phyloP scores from a whole-genome alignment of 305 asterid genomes.

The Rubia balearica region DNA sequence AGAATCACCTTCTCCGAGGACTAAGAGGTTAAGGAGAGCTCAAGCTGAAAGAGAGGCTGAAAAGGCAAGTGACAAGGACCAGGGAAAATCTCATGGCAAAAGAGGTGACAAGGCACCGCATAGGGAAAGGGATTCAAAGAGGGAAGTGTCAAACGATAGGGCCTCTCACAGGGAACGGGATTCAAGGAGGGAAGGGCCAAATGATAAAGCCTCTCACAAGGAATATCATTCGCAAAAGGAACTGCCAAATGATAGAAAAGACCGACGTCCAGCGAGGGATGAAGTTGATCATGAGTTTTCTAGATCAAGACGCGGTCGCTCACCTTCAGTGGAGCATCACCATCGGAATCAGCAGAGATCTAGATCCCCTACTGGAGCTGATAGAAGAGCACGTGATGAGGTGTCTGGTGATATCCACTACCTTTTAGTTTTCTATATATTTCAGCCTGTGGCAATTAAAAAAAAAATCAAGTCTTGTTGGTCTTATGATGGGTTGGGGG shows the following conservation, averaged over 20 bases:
- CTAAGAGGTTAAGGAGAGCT: constrained; percentile 57
- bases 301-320: constrained; percentile 41
- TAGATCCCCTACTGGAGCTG: constrained; percentile 54
- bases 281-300: constrained; percentile 44
- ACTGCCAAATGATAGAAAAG: constrained; percentile 24
- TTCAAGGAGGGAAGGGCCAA: neutral
- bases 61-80: constrained; percentile 40
- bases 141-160: neutral
- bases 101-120: neutral
- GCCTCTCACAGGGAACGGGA: neutral
- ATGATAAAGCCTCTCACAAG: constrained; percentile 34
- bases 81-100: constrained; percentile 38
- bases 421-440: constrained; percentile 16
- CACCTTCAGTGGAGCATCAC: constrained; percentile 44
- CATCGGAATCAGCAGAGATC: constrained; percentile 62
- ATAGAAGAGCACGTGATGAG: constrained; percentile 61
- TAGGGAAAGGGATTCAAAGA: neutral
- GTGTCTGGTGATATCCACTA: constrained; percentile 80
- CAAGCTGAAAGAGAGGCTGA: constrained; percentile 48
- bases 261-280: constrained; percentile 51
- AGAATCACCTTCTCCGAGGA: constrained; percentile 58
- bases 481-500: neutral
- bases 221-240: constrained; percentile 47
- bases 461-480: neutral
- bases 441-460: neutral